Percentiles rank a stretch among this genome's conserved stretches.
These are phyloP conservation scores for Chrysanthemum seticuspe DNA, from an alignment of 129 eudicot species.

Conservation along the genomic window DNA sequence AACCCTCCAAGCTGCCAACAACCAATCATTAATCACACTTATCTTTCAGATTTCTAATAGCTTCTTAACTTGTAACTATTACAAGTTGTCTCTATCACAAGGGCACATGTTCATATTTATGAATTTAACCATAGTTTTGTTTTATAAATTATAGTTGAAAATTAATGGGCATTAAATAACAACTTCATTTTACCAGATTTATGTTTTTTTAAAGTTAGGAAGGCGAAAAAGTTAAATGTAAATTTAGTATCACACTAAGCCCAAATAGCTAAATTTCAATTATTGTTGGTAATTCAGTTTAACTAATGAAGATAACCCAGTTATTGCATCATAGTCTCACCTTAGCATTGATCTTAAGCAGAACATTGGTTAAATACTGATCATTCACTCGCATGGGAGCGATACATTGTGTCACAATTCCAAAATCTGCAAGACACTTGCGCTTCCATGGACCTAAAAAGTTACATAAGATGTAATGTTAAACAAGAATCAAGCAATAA, in stretches of 20 bases:
- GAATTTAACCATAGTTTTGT: too few species aligned
- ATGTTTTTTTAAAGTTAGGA: too few species aligned
- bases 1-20: slow-evolving; percentile 78
- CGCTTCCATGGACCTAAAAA: slow-evolving; percentile 61
- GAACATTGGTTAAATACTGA: slow-evolving; percentile 59
- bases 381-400: slow-evolving; percentile 62
- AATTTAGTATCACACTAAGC: too few species aligned
- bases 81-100: background rate
- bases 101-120: too few species aligned
- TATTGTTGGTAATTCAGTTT: too few species aligned
- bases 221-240: too few species aligned
- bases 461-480: slow-evolving; percentile 2
- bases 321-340: slow-evolving; percentile 21
- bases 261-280: too few species aligned
- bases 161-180: too few species aligned
- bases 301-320: too few species aligned
- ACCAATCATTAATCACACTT: background rate
- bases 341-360: slow-evolving; percentile 81
- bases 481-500: background rate
- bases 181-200: too few species aligned
- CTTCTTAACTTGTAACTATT: background rate
- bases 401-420: slow-evolving; percentile 70
- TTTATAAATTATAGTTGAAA: too few species aligned
- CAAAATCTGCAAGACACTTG: slow-evolving; percentile 62
- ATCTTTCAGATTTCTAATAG: background rate